These are phyloP conservation scores for Tylopilus orsonianus DNA, from an alignment of 1,284 basidiomycete genomes.

Conservation along the genomic window DNA sequence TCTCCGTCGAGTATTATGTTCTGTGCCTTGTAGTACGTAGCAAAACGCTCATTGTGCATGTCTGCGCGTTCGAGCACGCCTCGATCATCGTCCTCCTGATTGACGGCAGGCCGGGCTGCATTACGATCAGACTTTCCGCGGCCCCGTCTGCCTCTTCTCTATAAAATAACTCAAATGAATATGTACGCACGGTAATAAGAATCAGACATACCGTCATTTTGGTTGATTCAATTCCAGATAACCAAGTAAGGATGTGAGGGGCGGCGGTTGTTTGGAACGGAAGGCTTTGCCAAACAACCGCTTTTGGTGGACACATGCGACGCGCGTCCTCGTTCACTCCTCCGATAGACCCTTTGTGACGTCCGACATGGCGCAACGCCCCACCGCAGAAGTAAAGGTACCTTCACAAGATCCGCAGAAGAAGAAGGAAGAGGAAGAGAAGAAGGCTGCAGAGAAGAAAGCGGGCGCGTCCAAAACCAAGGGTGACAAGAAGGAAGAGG, in stretches of 20 bases:
- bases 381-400: slow-evolving; percentile 58
- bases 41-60: slow-evolving; percentile 75
- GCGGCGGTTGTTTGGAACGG: slow-evolving; percentile 33
- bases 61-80: slow-evolving; percentile 53
- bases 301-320: slow-evolving; percentile 28
- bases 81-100: slow-evolving; percentile 32
- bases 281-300: slow-evolving; percentile 35
- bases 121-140: slow-evolving; percentile 8
- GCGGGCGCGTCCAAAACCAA: slow-evolving; percentile 51
- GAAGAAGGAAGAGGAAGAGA: slow-evolving; percentile 54
- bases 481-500: slow-evolving; percentile 71
- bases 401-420: slow-evolving; percentile 73
- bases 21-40: slow-evolving; percentile 77
- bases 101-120: slow-evolving; percentile 1
- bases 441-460: slow-evolving; percentile 41
- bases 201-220: slow-evolving; percentile 23
- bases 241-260: not conserved
- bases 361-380: slow-evolving; percentile 52
- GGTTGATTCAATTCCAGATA: not conserved
- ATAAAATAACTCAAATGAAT: not conserved
- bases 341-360: slow-evolving; percentile 9
- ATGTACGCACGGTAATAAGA: not conserved
- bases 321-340: slow-evolving; percentile 32
- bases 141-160: slow-evolving; percentile 20
- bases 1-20: slow-evolving; percentile 71